Conservation (phyloP, 2,329 filamentous ascomycete genomes). For the Aspergillus hiratsukae region DNA sequence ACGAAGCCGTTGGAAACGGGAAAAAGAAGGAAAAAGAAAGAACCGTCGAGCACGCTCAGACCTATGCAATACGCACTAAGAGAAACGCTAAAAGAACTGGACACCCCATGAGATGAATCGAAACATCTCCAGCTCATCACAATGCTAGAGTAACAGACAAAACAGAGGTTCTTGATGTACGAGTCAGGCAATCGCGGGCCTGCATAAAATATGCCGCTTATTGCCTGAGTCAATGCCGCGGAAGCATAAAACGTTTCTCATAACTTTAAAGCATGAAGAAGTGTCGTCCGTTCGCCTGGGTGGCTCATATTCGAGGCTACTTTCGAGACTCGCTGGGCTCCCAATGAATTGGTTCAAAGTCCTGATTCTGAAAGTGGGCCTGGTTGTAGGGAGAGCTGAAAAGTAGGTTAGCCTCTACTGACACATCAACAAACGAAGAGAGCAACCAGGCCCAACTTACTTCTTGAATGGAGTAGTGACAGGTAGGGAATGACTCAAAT, state of each 20-base stretch:
- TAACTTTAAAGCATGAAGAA: not conserved
- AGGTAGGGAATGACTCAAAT: slow-evolving; percentile 37
- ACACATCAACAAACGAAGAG: not conserved
- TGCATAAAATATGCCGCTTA: not conserved
- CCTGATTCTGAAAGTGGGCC: slow-evolving; percentile 43
- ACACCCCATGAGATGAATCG: slow-evolving; percentile 4
- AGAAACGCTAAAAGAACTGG: slow-evolving; percentile 13
- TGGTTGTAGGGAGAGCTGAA: slow-evolving; percentile 42
- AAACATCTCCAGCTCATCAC: not conserved
- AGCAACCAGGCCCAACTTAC: slow-evolving; percentile 20
- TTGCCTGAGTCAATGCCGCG: no score
- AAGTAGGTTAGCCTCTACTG: slow-evolving; percentile 1
- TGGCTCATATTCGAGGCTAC: slow-evolving; percentile 8
- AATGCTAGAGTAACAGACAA: not conserved
- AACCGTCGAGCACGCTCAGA: slow-evolving; percentile 13
- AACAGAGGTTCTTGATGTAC: not conserved
- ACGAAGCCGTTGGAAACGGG: not conserved
- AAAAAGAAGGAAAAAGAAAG: not conserved
- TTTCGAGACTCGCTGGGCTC: slow-evolving; percentile 37
- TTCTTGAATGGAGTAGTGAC: slow-evolving; percentile 41
- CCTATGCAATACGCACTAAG: slow-evolving; percentile 15
- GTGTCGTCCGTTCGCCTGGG: not conserved
- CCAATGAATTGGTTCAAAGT: slow-evolving; percentile 45
- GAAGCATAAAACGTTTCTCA: not conserved
- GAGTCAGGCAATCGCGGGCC: not conserved